Evolutionary conservation across 345 rosid genomes (phyloP).

Genomic region (Tarenaya hassleriana): DNA sequence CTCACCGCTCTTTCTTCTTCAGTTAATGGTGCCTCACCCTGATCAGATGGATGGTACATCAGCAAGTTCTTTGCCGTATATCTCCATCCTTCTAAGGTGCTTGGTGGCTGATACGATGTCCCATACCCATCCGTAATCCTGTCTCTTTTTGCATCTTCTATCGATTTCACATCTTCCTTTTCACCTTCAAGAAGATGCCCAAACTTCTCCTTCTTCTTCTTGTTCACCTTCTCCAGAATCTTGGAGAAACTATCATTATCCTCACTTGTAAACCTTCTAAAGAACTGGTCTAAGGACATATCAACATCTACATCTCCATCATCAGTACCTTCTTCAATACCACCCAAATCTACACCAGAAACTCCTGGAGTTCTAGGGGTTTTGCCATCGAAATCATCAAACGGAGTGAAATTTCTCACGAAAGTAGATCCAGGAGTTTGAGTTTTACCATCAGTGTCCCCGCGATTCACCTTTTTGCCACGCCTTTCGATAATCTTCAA

Average conservation of each 20-base stretch:
- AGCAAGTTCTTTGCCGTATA: constrained; percentile 82
- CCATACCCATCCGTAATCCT: constrained; percentile 94
- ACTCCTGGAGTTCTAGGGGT: constrained; percentile 44
- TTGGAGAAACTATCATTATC: constrained; percentile 86
- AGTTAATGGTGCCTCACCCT: constrained; percentile 78
- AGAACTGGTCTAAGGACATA: constrained; percentile 68
- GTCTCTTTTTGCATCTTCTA: constrained; percentile 59
- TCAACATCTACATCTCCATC: constrained; percentile 44
- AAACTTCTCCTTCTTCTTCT: constrained; percentile 73
- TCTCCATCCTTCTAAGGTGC: constrained; percentile 85
- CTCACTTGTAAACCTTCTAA: constrained; percentile 83
- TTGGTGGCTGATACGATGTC: constrained; percentile 84
- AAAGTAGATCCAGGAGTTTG: constrained; percentile 91
- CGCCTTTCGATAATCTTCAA: constrained; percentile 93
- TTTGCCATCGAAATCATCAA: constrained; percentile 62
- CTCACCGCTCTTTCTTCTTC: constrained; percentile 67
- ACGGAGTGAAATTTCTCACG: constrained; percentile 62
- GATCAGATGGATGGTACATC: constrained; percentile 92
- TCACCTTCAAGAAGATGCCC: constrained; percentile 60
- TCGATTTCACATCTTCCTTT: constrained; percentile 35
- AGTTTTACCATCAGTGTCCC: constrained; percentile 42
- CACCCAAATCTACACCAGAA: constrained; percentile 30
- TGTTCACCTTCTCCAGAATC: constrained; percentile 81
- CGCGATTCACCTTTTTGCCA: constrained; percentile 34
- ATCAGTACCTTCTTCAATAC: constrained; percentile 30